Conservation (phyloP, 1,139 yeast genomes). For the Debaryomyces coudertii region DNA sequence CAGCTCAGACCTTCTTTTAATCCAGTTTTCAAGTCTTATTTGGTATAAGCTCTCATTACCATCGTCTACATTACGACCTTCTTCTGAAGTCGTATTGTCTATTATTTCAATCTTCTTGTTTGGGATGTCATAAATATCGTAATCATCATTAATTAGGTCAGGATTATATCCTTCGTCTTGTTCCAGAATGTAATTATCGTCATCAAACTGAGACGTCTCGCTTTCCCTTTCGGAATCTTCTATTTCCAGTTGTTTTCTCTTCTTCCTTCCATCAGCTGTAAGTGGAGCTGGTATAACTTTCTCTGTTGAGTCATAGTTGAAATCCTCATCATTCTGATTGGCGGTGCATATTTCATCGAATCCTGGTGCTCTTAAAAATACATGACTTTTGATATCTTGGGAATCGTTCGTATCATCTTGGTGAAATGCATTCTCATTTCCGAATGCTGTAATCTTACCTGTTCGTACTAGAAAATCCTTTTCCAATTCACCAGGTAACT, state of each 20-base stretch:
- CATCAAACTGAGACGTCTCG: not conserved
- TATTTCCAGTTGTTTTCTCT: slow-evolving; percentile 10
- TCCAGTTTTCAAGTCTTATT: slow-evolving; percentile 64
- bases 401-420: slow-evolving; percentile 21
- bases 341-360: slow-evolving; percentile 19
- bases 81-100: slow-evolving; percentile 20
- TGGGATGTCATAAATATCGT: slow-evolving; percentile 11
- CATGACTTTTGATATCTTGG: slow-evolving; percentile 32
- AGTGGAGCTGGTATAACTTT: not conserved
- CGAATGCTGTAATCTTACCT: slow-evolving; percentile 95
- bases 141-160: not conserved
- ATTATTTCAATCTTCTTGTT: slow-evolving; percentile 19
- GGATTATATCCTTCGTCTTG: slow-evolving; percentile 24
- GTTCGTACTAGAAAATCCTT: slow-evolving; percentile 81
- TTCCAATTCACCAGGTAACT: slow-evolving; percentile 70
- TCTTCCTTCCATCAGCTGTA: not conserved
- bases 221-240: not conserved
- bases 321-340: slow-evolving; percentile 19
- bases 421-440: slow-evolving; percentile 62
- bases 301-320: slow-evolving; percentile 14
- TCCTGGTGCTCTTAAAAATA: slow-evolving; percentile 43
- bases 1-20: slow-evolving; percentile 42
- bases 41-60: slow-evolving; percentile 73
- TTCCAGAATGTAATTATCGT: slow-evolving; percentile 10
- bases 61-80: slow-evolving; percentile 63